These are phyloP conservation scores for Geotrichum bryndzae DNA, from an alignment of 1,139 yeast species.

Conservation along the genomic window DNA sequence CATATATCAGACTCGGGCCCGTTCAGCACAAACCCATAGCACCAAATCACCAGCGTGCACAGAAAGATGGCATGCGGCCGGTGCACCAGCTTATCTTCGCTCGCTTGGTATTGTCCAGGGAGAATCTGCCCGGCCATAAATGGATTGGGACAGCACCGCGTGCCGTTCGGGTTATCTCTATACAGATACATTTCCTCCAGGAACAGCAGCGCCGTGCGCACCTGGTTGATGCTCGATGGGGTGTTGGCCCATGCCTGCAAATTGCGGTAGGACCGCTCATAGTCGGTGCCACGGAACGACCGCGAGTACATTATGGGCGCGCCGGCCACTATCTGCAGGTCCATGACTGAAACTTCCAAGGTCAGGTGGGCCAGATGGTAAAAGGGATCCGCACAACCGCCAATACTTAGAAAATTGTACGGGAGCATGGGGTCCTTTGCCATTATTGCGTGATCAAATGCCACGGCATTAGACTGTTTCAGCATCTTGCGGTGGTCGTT, in stretches of 20 bases:
- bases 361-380: constrained; percentile 68
- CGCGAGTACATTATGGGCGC: constrained; percentile 59
- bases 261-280: constrained; percentile 12
- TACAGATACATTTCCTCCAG: constrained; percentile 28
- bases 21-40: constrained; percentile 45
- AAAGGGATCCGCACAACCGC: constrained; percentile 30
- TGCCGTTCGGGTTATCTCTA: neutral
- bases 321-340: constrained; percentile 73
- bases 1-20: constrained; percentile 49
- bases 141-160: constrained; percentile 15
- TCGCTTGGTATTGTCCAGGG: constrained; percentile 39
- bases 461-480: constrained; percentile 20
- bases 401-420: constrained; percentile 17
- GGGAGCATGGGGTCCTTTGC: constrained; percentile 3
- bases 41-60: constrained; percentile 52
- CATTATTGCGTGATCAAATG: constrained; percentile 18
- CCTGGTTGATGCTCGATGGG: neutral
- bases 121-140: constrained; percentile 27
- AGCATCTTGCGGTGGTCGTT: constrained; percentile 10
- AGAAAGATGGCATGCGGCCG: constrained; percentile 53
- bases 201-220: constrained; percentile 28
- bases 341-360: constrained; percentile 67
- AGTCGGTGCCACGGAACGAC: constrained; percentile 37
- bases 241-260: constrained; percentile 5
- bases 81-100: constrained; percentile 49